Evolutionary conservation across 192 early-diverging fungal genomes (phyloP).

Genomic region (Chytriomyces hyalinus): DNA sequence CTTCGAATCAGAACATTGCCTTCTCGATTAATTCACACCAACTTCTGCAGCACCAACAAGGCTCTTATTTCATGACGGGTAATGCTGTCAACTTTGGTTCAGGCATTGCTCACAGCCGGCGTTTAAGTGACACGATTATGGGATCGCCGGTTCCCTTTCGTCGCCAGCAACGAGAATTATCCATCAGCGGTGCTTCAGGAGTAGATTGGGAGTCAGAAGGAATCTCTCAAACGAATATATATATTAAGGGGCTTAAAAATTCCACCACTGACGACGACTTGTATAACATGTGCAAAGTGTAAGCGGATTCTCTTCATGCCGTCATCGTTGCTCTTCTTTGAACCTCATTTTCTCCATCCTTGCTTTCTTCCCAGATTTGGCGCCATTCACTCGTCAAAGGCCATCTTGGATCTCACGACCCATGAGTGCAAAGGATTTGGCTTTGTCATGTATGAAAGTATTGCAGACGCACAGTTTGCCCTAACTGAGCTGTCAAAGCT

Average conservation of each 20-base stretch:
- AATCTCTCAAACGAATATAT: constrained; percentile 67
- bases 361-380: constrained; percentile 61
- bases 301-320: constrained; percentile 40
- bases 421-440: constrained; percentile 88
- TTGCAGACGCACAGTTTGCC: constrained; percentile 67
- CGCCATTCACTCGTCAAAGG: constrained; percentile 77
- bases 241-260: constrained; percentile 76
- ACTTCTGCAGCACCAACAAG: too few species aligned
- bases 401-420: constrained; percentile 80
- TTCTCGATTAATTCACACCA: too few species aligned
- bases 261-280: constrained; percentile 73
- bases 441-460: constrained; percentile 83
- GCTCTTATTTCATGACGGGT: too few species aligned
- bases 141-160: constrained; percentile 6
- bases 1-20: background rate
- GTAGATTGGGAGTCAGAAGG: constrained; percentile 27
- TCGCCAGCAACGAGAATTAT: constrained; percentile 18
- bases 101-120: background rate
- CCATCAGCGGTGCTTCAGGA: constrained; percentile 21
- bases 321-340: constrained; percentile 20
- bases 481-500: constrained; percentile 69
- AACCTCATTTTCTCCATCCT: background rate
- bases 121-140: background rate
- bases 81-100: too few species aligned
- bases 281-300: constrained; percentile 65